phyloP scores from a whole-genome alignment of 2,329 filamentous ascomycete species.

The Cladosporium sp. region DNA sequence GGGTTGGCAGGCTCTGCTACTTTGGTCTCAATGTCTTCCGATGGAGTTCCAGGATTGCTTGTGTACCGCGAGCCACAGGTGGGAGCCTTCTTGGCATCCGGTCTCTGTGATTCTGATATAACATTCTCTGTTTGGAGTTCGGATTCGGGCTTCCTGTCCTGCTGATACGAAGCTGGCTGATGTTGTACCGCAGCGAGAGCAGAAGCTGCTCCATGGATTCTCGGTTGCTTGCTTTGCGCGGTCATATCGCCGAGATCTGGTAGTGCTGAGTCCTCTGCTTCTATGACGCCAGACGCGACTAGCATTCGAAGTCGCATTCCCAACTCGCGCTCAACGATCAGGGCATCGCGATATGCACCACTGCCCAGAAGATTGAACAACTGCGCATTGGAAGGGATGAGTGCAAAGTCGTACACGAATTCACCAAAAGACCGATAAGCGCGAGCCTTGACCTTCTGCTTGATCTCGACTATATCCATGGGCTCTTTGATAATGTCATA shows the following conservation, averaged over 20 bases:
- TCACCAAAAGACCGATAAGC: constrained; percentile 78
- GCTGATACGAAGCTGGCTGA: no score
- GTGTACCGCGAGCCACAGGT: no score
- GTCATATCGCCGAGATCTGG: constrained; percentile 88
- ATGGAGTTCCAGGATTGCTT: no score
- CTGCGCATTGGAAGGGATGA: constrained; percentile 94
- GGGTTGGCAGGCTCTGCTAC: background rate
- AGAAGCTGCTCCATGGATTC: no score
- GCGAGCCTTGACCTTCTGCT: constrained; percentile 77
- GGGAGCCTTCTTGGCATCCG: no score
- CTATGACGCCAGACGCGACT: constrained; percentile 67
- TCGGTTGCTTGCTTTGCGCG: constrained; percentile 38
- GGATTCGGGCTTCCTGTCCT: no score
- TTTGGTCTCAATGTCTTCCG: no score
- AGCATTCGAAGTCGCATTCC: constrained; percentile 75
- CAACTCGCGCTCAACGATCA: constrained; percentile 72
- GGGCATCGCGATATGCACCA: constrained; percentile 83
- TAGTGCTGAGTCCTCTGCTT: constrained; percentile 68
- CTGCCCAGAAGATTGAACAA: constrained; percentile 93
- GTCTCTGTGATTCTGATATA: no score
- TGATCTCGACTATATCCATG: constrained; percentile 86
- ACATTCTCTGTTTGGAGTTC: no score
- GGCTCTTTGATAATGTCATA: constrained; percentile 96
- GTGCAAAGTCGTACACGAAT: constrained; percentile 86
- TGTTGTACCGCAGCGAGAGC: no score